These are phyloP conservation scores for Hyphopichia pseudoburtonii DNA, from an alignment of 1,139 yeast species.

Conservation along the genomic window DNA sequence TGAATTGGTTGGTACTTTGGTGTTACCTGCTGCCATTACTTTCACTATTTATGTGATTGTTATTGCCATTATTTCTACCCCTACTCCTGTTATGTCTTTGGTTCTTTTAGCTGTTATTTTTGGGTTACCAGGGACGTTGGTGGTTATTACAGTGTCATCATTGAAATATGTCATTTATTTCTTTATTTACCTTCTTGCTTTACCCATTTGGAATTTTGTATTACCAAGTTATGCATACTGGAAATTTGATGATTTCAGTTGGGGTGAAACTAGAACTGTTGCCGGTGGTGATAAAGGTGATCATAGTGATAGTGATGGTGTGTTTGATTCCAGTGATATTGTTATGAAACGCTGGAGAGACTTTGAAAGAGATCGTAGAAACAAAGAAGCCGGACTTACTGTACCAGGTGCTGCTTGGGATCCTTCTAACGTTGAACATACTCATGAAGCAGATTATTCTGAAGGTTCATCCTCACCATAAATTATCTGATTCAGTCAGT, in stretches of 20 bases:
- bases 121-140: conserved; percentile 86
- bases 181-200: conserved; percentile 73
- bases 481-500: not conserved
- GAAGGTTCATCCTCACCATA: conserved; percentile 21
- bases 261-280: conserved; percentile 96
- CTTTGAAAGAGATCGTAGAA: conserved; percentile 69
- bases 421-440: conserved; percentile 36
- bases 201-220: conserved; percentile 94
- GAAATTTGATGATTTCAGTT: conserved; percentile 97
- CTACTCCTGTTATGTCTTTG: conserved; percentile 82
- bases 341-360: conserved; percentile 94
- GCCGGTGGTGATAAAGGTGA: conserved; percentile 68
- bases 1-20: conserved; percentile 87
- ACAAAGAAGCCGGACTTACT: conserved; percentile 28
- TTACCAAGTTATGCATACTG: conserved; percentile 88
- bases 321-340: conserved; percentile 84
- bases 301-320: conserved; percentile 73
- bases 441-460: conserved; percentile 26
- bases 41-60: conserved; percentile 84
- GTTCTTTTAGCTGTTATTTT: conserved; percentile 77
- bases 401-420: conserved; percentile 52
- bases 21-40: conserved; percentile 87
- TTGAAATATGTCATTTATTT: conserved; percentile 79
- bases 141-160: conserved; percentile 85
- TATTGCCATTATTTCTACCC: conserved; percentile 71